Base-by-base conservation (phyloP, 2,329 filamentous ascomycete genomes). In the Beauveria pseudobassiana region DNA sequence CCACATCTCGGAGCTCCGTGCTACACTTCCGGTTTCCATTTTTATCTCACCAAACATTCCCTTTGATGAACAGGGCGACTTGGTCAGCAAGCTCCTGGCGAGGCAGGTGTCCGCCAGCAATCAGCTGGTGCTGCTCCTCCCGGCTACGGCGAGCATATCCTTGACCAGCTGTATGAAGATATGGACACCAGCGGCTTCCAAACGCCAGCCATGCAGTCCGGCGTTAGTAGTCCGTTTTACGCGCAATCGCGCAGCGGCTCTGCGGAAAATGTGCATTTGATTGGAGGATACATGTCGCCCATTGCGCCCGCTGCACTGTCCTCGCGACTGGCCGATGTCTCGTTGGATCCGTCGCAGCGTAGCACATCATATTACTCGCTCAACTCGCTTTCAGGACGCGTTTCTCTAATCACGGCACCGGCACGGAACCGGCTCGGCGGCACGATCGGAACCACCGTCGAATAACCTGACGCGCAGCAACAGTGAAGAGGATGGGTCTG, bases 1-100 rank as follows among this genome's bases (percentile, higher is more conserved):
- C 0, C 95, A 98, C 71, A 83, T 93, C 61, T 97, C 93, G 61
- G 93, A 98, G 86, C 84, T 97, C 58, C 88, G 93, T 58, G 93
- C 93, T 52, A 95, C 92, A 48, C 84, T 98, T 38, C 93, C 95
- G 1, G 84, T 98, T 18, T 91, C 91, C 60, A 87, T 99, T 45
- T 97, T 96, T 76, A 97, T 98, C 67, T 99, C 95, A 5, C 93
- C 95, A 0, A 95, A 95, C 70, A 86, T 96, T 69, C 89, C 91
- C 0, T 84, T 97, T 43, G 91, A 95, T 69, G 91, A 96, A 58
- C 85, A 93, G 63, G 95, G 96, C 68, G 88, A 90, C 68, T 82
- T 98, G 2, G 79, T 90, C 59, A 80, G 82, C 82, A 86, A 69
- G 78, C 78, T n/a, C 80, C 82, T 67, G 79, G 70, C 71, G 78